Base-by-base conservation (phyloP, 2,329 filamentous ascomycete species). In the Ilyonectria mors-panacis region DNA sequence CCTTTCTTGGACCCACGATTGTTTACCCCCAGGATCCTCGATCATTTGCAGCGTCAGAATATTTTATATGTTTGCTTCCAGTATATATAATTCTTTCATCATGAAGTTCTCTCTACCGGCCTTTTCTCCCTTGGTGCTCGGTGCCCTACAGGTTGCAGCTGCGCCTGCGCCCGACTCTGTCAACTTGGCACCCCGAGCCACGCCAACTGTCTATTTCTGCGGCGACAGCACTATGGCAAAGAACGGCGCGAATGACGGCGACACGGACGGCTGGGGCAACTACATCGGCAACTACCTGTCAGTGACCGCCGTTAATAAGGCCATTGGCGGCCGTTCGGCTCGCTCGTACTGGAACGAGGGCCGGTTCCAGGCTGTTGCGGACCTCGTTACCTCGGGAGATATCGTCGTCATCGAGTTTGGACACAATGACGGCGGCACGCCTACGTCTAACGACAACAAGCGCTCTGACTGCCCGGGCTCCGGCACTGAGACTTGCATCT, bases 331-430 rank as follows among this genome's bases (percentile, higher is more conserved):
- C 21, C 88, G 91, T 56, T 90, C 87, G 28, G 90, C 91, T 1
- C 86, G 91, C 53, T 92, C 89, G 23, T 93, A 86, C 80, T 91
- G 87, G 1, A 85, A 88, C 54, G 91, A 93, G 79, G 88, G 87
- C 9, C 88, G 88, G 15, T 93, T 93, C 81, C 78, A 84, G 17
- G 83, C 82, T 0, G 86, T 93, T 59, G 85, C 86, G 53, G 79
- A 83, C 35, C 74, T 82, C 2, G 82, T 92, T 26, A 71, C 86
- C 74, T 63, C 82, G 1, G 89, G 88, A 35, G 91, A 93, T 78
- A 90, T 88, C 78, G 90, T 92, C 1, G 83, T 93, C 59, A 92
- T 93, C 59, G 91, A 93, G 73, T 92, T 93, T 73, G 91, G 91
- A 0, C 91, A 93, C 82, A 93, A 93, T 73, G 91, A 93, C 71